phyloP scores from a whole-genome alignment of 2,329 filamentous ascomycete genomes.

The Endocalyx cinctus region DNA sequence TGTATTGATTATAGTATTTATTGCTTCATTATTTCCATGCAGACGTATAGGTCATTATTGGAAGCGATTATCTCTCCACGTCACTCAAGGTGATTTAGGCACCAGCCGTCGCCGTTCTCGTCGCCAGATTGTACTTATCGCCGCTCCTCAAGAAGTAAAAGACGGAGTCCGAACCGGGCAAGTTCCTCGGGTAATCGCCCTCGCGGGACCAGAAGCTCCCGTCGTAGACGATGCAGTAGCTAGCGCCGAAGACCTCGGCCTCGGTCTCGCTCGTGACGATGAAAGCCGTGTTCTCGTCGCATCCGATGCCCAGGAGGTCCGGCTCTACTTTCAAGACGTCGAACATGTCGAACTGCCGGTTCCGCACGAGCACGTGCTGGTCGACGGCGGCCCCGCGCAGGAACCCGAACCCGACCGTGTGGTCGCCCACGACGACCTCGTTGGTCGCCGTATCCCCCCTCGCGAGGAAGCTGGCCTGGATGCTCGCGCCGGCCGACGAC shows the following conservation, averaged over 20 bases:
- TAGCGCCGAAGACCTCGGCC: slow-evolving; percentile 23
- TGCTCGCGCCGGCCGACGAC: slow-evolving; percentile 25
- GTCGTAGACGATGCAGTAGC: slow-evolving; percentile 28
- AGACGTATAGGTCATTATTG: too few relatives aligned
- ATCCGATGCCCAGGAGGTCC: slow-evolving; percentile 25
- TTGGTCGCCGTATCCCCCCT: slow-evolving; percentile 28
- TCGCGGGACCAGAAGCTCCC: slow-evolving; percentile 27
- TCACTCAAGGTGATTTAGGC: too few relatives aligned
- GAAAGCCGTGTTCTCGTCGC: slow-evolving; percentile 29
- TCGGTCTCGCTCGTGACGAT: slow-evolving; percentile 24
- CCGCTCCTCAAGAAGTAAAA: slow-evolving; percentile 26
- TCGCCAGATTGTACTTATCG: slow-evolving; percentile 24
- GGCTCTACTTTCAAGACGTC: slow-evolving; percentile 26
- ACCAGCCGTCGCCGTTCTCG: too few relatives aligned
- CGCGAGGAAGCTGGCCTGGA: slow-evolving; percentile 28
- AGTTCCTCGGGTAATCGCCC: slow-evolving; percentile 23
- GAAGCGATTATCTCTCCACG: too few relatives aligned
- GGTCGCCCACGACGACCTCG: slow-evolving; percentile 26
- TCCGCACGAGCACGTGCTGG: slow-evolving; percentile 28
- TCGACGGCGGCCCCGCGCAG: slow-evolving; percentile 24
- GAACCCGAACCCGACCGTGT: slow-evolving; percentile 28
- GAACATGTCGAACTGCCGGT: slow-evolving; percentile 29
- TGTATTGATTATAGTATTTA: too few relatives aligned
- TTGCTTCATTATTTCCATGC: too few relatives aligned
- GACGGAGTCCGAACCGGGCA: slow-evolving; percentile 16